Evolutionary conservation across 495 filamentous ascomycete genomes (phyloP).

Genomic region (Penicillium lagena): DNA sequence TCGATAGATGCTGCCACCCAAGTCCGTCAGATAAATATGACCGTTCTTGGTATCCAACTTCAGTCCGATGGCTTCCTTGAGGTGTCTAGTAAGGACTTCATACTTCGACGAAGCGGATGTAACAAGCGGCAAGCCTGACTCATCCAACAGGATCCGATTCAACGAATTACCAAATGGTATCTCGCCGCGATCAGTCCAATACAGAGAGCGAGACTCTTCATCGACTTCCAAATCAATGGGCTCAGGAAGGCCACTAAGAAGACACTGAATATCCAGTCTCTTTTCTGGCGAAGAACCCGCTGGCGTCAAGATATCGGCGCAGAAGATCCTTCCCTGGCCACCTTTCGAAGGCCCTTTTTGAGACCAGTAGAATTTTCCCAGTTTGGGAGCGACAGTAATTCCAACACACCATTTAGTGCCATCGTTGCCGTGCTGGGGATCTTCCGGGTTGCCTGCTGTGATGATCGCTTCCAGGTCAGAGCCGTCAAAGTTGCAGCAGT

Average conservation of each 20-base stretch:
- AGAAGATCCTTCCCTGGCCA: slow-evolving; percentile 41
- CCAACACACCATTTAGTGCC: slow-evolving; percentile 31
- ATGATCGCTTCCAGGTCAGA: slow-evolving; percentile 33
- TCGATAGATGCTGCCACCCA: too few species aligned
- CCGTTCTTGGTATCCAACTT: not conserved
- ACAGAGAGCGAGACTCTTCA: slow-evolving; percentile 26
- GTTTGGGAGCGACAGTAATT: slow-evolving; percentile 15
- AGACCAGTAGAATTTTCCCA: slow-evolving; percentile 48
- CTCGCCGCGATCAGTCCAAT: slow-evolving; percentile 53
- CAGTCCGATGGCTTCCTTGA: slow-evolving; percentile 39
- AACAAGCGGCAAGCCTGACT: too few species aligned
- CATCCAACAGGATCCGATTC: slow-evolving; percentile 21
- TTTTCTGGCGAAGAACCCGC: slow-evolving; percentile 6
- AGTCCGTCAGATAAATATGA: not conserved
- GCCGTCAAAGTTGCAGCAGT: slow-evolving; percentile 40
- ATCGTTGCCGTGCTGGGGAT: slow-evolving; percentile 9
- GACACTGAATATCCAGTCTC: slow-evolving; percentile 29
- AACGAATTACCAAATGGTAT: slow-evolving; percentile 40
- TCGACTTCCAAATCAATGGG: slow-evolving; percentile 47
- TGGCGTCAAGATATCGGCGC: slow-evolving; percentile 30
- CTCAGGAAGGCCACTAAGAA: slow-evolving; percentile 39
- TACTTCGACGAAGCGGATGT: not conserved
- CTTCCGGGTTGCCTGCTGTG: slow-evolving; percentile 1
- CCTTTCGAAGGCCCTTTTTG: slow-evolving; percentile 49
- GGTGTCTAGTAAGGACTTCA: slow-evolving; percentile 26